Base-by-base conservation (phyloP, 805 yeast species). In the Candida vaughaniae region DNA sequence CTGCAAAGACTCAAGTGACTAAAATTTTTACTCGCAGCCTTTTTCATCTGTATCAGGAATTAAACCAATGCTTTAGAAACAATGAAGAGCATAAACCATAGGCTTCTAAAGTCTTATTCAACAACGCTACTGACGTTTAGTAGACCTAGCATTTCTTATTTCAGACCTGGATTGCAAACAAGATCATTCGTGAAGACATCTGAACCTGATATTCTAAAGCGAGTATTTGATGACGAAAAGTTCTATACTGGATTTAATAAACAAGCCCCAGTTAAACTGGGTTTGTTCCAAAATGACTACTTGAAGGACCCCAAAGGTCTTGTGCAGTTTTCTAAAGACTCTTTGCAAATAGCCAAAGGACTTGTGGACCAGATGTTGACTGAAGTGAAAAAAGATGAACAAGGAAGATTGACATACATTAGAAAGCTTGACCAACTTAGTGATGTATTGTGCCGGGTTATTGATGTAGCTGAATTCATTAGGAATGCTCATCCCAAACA, bases 381-480 rank as follows among this genome's bases (percentile, higher is more conserved):
- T 2, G 68, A 60, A 5, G 62, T 54, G 12, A 38, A 47, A 7
- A 52, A 51, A 5, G 75, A 75, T 33, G 63, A 67, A 16, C 64
- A 66, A 7, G 85, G 70, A 3, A 48, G 51, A 30, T 42, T 64
- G 16, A 58, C 66, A 4, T 86, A 78, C 36, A 75, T 91, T 36
- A 51, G 77, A 29, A 78, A 80, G 35, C 65, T 93, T 45, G 99
- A 93, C 55, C 78, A 88, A 47, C 63, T 93, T 26, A 85, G 95
- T 52, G 98, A 93, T 55, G 76, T 84, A 19, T 62, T 93, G 20
- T 93, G 99, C 56, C 77, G 95, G 39, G 97, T 88, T 5, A 90
- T 93, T 27, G 99, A 93, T 60, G 73, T 91, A 33, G 91, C 96
- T 25, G 98, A 90, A 50, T 91, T 91, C 62, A 78, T 93, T 19